phyloP scores from a whole-genome alignment of 768 basidiomycete genomes.

The Fibroporia radiculosa region DNA sequence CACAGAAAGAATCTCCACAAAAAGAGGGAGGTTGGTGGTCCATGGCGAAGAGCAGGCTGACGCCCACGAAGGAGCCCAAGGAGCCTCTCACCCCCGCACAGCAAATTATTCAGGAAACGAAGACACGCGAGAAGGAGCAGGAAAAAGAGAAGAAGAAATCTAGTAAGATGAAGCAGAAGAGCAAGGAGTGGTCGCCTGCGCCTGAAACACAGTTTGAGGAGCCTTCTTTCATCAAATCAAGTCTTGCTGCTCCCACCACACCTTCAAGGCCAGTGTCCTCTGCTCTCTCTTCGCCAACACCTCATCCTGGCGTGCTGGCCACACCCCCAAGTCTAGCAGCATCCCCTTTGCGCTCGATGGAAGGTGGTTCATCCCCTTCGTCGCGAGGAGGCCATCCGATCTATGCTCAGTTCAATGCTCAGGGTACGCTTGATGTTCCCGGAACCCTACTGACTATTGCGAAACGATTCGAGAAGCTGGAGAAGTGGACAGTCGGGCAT shows the following conservation, averaged over 20 bases:
- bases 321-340: conserved; percentile 53
- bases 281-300: conserved; percentile 60
- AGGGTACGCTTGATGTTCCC: conserved; percentile 68
- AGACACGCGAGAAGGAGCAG: conserved; percentile 53
- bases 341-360: conserved; percentile 49
- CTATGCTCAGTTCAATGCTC: conserved; percentile 67
- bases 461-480: conserved; percentile 79
- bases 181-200: conserved; percentile 44
- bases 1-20: no score
- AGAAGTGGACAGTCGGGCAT: conserved; percentile 85
- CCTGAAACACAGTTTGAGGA: conserved; percentile 47
- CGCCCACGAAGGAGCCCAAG: conserved; percentile 70
- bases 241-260: conserved; percentile 37
- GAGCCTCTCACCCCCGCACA: conserved; percentile 80
- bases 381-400: conserved; percentile 58
- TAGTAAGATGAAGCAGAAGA: conserved; percentile 15
- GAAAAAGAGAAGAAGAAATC: conserved; percentile 33
- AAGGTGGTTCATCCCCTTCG: conserved; percentile 36
- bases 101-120: conserved; percentile 70
- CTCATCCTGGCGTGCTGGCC: conserved; percentile 41
- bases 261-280: conserved; percentile 40
- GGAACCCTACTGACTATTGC: conserved; percentile 70
- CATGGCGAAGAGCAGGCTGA: conserved; percentile 65
- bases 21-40: conserved; percentile 75
- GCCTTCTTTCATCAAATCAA: conserved; percentile 48